Conservation (phyloP, 148 eudicot genomes). For the Drosera capensis region DNA sequence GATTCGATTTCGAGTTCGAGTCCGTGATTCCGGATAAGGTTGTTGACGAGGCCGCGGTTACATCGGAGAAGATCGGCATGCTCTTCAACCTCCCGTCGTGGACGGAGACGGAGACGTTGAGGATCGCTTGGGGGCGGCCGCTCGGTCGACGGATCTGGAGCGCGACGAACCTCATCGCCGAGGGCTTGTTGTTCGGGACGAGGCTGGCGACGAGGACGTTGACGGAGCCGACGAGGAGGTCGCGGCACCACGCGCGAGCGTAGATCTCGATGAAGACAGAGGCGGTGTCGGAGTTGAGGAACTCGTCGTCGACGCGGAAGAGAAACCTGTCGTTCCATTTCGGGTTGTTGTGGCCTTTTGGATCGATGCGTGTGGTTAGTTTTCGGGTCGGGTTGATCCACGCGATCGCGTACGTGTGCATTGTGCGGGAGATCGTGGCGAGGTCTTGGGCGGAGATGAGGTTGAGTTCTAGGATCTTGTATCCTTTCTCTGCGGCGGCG, state of each 20-base stretch:
- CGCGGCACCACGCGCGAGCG: conserved; percentile 33
- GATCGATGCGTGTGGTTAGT: conserved; percentile 38
- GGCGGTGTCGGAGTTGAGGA: conserved; percentile 31
- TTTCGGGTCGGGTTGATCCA: conserved; percentile 51
- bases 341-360: conserved; percentile 29
- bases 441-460: too few relatives aligned
- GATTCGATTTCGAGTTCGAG: too few relatives aligned
- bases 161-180: conserved; percentile 66
- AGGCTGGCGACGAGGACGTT: conserved; percentile 42
- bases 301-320: conserved; percentile 48
- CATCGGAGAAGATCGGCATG: conserved; percentile 68
- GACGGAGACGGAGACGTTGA: conserved; percentile 49
- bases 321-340: conserved; percentile 76
- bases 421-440: conserved; percentile 23
- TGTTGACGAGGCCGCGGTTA: too few relatives aligned
- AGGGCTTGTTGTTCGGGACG: conserved; percentile 17
- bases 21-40: too few relatives aligned
- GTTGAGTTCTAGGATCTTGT: too few relatives aligned
- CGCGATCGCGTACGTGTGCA: conserved; percentile 47
- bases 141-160: conserved; percentile 62
- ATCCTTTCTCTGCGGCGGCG: too few relatives aligned
- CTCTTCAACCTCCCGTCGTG: conserved; percentile 50
- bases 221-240: conserved; percentile 41
- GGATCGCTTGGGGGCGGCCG: conserved; percentile 62
- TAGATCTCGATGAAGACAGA: conserved; percentile 52